Percentiles rank a stretch among this genome's conserved stretches.
phyloP scores from a whole-genome alignment of 768 basidiomycete species.

The Kwoniella mangroviensis region DNA sequence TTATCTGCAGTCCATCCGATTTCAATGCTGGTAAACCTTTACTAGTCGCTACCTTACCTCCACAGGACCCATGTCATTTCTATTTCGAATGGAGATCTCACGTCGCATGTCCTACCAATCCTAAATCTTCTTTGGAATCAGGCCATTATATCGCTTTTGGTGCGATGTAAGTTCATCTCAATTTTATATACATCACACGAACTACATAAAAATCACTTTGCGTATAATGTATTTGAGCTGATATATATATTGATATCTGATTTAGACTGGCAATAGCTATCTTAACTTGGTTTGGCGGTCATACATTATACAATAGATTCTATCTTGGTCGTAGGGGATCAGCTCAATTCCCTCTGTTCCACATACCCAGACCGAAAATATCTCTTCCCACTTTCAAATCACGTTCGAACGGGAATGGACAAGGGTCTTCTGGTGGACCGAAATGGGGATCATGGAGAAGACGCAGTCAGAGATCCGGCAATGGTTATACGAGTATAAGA shows the following conservation, averaged over 20 bases:
- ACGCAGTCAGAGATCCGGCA: conserved; percentile 18
- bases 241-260: conserved; percentile 3
- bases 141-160: conserved; percentile 66
- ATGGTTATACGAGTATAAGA: conserved; percentile 47
- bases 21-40: conserved; percentile 64
- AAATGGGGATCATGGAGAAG: conserved; percentile 41
- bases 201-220: too few species aligned
- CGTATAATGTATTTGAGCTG: neutral
- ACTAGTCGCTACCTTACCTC: conserved; percentile 71
- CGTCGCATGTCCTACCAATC: conserved; percentile 76
- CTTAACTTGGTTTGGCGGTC: conserved; percentile 69
- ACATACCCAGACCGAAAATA: conserved; percentile 23
- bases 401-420: neutral
- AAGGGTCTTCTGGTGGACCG: conserved; percentile 12
- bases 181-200: too few species aligned
- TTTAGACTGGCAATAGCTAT: conserved; percentile 65
- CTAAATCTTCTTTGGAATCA: conserved; percentile 60
- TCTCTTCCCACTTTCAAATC: conserved; percentile 19
- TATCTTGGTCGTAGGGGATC: conserved; percentile 71
- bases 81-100: conserved; percentile 83
- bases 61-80: conserved; percentile 68
- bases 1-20: conserved; percentile 73
- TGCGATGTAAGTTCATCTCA: conserved; percentile 64
- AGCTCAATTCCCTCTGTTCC: conserved; percentile 24
- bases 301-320: conserved; percentile 77